Base-by-base conservation (phyloP, 1,139 yeast species). In the Entelexis paramagnoliae region DNA sequence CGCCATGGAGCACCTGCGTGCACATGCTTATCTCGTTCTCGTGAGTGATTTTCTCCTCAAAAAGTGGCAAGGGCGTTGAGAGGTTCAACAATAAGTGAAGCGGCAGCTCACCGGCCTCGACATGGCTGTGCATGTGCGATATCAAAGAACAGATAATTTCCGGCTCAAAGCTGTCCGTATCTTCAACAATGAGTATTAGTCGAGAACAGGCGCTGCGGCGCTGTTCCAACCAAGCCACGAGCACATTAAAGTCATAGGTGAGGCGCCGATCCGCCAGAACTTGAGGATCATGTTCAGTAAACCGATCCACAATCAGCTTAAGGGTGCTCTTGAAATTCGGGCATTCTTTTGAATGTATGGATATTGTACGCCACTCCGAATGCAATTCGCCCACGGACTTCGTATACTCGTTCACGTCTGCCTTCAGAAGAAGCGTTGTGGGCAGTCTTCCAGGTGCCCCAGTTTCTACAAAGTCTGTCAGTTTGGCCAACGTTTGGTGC, bases 161-260 rank as follows among this genome's bases (percentile, higher is more conserved):
- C 11, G 72, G 67, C 40, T 74, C 75, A 53, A 81, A 73, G 2
- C 83, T 73, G 59, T 79, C 84, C 1, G 83, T 74, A 62, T 82
- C 87, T 60, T 81, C 84, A n/a, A 83, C 62, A 7, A 80, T 66
- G 4, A 79, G 64, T 14, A 78, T 65, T 19, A 76, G 61, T 10
- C 40, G 39, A 10, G 40, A 16, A 4, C 26, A 14, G 7, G 33
- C 32, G 7, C n/a, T n/a, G 20, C 48, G 29, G 62, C 62, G 14
- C 53, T 58, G 10, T 53, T 44, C 50, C 66, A 73, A 78, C 80
- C 57, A 78, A 35, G 74, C 77, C 22, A 64, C 69, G 14, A 79
- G 62, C n/a, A 75, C 67, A 51, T 77, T 80, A 43, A 78, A 66
- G 59, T 79, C 82, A 59, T 77, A 78, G 51, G 73, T 67, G 24